Percentiles rank a stretch among this genome's conserved stretches.
phyloP scores from a whole-genome alignment of 2,329 filamentous ascomycete species.

The Neofusicoccum ribis region DNA sequence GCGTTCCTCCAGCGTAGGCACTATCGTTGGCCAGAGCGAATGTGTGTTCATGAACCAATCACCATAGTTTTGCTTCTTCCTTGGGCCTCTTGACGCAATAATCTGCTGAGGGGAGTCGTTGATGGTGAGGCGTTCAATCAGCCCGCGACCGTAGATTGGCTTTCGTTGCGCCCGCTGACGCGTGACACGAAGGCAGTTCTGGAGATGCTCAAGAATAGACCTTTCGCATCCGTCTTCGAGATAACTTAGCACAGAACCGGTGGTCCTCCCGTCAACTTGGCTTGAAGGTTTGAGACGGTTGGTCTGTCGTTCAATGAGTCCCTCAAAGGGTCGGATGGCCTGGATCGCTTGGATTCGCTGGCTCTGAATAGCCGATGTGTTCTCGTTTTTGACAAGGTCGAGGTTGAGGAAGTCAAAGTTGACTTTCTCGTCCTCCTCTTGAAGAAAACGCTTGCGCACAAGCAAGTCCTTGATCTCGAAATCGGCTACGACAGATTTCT shows the following conservation, averaged over 20 bases:
- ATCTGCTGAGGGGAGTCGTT: constrained; percentile 35
- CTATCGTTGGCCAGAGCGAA: constrained; percentile 62
- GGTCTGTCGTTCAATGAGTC: constrained; percentile 71
- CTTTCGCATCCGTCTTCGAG: constrained; percentile 62
- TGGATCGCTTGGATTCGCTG: constrained; percentile 49
- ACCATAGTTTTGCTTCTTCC: constrained; percentile 35
- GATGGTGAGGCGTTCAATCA: constrained; percentile 74
- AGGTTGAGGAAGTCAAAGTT: constrained; percentile 79
- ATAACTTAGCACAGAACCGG: constrained; percentile 69
- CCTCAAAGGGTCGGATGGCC: constrained; percentile 67
- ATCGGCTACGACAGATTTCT: constrained; percentile 70
- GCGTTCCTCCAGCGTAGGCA: constrained; percentile 73
- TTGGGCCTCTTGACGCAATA: constrained; percentile 2
- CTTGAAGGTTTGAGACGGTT: constrained; percentile 53
- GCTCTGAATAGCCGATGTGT: constrained; percentile 54
- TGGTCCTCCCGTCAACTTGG: constrained; percentile 64
- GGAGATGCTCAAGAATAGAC: constrained; percentile 64
- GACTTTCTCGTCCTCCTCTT: constrained; percentile 62
- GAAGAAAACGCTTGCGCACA: constrained; percentile 66
- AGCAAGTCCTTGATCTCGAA: constrained; percentile 73
- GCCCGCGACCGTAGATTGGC: constrained; percentile 76
- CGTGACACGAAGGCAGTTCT: constrained; percentile 78
- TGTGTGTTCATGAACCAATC: constrained; percentile 76
- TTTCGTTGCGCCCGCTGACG: constrained; percentile 75
- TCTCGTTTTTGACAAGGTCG: constrained; percentile 69